A percentile compares a stretch with the other conserved stretches of the same genome.
These are phyloP conservation scores for Vitis cinerea DNA, from an alignment of 164 flowering plant species.

Conservation along the genomic window DNA sequence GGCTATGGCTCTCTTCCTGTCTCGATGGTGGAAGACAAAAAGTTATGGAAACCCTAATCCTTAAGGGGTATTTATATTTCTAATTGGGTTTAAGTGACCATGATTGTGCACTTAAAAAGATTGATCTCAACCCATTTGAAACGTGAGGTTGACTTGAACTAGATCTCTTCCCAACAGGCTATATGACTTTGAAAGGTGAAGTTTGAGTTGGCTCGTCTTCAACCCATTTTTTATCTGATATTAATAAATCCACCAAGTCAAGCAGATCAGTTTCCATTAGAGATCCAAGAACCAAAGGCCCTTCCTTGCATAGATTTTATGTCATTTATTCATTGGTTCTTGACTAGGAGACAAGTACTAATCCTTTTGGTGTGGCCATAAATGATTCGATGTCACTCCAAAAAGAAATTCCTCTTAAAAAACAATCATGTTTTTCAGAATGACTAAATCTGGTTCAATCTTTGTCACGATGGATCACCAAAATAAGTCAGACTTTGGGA, in stretches of 20 bases:
- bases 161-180: slow-evolving; percentile 14
- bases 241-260: slow-evolving; percentile 52
- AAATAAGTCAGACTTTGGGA: slow-evolving; percentile 13
- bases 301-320: slow-evolving; percentile 47
- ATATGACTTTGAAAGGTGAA: slow-evolving; percentile 46
- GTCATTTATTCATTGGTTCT: slow-evolving; percentile 63
- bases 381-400: slow-evolving; percentile 66
- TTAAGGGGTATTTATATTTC: too few relatives aligned
- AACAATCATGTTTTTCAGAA: slow-evolving; percentile 27
- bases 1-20: too few relatives aligned
- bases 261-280: slow-evolving; percentile 35
- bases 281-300: slow-evolving; percentile 48
- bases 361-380: slow-evolving; percentile 43
- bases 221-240: slow-evolving; percentile 76
- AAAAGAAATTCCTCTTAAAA: slow-evolving; percentile 47
- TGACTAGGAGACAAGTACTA: slow-evolving; percentile 39
- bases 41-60: too few relatives aligned
- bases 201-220: slow-evolving; percentile 36
- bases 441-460: slow-evolving; percentile 10
- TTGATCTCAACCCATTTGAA: slow-evolving; percentile 51
- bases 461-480: slow-evolving; percentile 16
- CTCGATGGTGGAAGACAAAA: too few relatives aligned
- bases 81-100: too few relatives aligned
- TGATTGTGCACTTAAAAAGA: too few relatives aligned
- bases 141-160: slow-evolving; percentile 14